A percentile compares a stretch with the other conserved stretches of the same genome.
Conservation (phyloP, 305 asterid genomes). For the Solanum hybrid region DNA sequence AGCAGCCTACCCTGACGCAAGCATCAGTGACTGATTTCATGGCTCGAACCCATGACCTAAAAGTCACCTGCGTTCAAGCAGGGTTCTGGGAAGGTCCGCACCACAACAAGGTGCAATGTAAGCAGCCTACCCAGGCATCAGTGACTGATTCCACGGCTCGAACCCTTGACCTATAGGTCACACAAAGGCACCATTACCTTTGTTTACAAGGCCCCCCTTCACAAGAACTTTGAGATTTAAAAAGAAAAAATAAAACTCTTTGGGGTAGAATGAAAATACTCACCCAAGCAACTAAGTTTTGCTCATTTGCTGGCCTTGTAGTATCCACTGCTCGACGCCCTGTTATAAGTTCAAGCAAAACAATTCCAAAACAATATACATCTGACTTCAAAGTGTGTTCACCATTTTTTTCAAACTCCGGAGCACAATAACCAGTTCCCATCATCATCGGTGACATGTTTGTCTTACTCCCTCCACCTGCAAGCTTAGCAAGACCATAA, state of each 20-base stretch:
- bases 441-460: conserved; percentile 47
- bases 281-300: conserved; percentile 80
- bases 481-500: conserved; percentile 73
- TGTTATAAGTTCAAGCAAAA: conserved; percentile 72
- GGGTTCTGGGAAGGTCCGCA: not conserved
- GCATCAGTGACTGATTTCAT: not conserved
- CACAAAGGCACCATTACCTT: not conserved
- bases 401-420: conserved; percentile 75
- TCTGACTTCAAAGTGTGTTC: conserved; percentile 69
- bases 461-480: conserved; percentile 44
- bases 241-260: not conserved
- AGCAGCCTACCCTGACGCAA: not conserved
- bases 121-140: not conserved
- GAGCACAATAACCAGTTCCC: conserved; percentile 77
- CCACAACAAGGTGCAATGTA: not conserved
- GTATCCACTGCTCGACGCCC: conserved; percentile 79
- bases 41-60: not conserved
- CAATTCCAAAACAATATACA: conserved; percentile 81
- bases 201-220: not conserved
- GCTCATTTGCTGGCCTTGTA: conserved; percentile 50
- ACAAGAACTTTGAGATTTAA: not conserved
- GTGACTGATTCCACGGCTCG: not conserved
- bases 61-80: not conserved
- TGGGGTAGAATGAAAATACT: not conserved
- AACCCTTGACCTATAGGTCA: not conserved